phyloP scores from a whole-genome alignment of 805 yeast genomes.

The Lipomyces orientalis region DNA sequence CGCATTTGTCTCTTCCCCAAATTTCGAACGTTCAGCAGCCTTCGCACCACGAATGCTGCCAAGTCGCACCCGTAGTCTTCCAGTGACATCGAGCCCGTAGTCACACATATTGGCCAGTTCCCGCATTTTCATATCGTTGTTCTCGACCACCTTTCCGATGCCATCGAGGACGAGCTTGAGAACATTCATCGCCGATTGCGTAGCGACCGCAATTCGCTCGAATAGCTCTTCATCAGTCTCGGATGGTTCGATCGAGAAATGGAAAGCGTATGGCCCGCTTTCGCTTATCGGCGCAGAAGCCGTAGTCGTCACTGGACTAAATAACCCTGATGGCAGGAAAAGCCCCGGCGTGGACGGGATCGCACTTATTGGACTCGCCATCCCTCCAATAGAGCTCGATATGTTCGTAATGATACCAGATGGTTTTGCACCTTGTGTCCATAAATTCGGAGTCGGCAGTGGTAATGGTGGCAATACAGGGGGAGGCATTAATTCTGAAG shows the following conservation, averaged over 20 bases:
- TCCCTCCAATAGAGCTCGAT: background rate
- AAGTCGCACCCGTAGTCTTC: constrained; percentile 63
- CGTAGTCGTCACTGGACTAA: constrained; percentile 15
- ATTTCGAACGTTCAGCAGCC: constrained; percentile 59
- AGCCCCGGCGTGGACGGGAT: constrained; percentile 26
- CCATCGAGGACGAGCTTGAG: constrained; percentile 68
- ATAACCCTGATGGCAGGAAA: constrained; percentile 16
- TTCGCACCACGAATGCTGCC: constrained; percentile 57
- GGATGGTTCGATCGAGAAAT: constrained; percentile 43
- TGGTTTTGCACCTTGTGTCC: constrained; percentile 8
- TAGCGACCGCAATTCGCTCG: constrained; percentile 65
- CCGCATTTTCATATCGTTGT: constrained; percentile 64
- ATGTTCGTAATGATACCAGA: constrained; percentile 1
- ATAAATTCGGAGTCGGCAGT: constrained; percentile 22
- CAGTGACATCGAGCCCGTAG: constrained; percentile 81
- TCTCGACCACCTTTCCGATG: constrained; percentile 45
- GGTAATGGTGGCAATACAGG: constrained; percentile 20
- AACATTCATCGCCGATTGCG: constrained; percentile 74
- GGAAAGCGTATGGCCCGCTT: constrained; percentile 28
- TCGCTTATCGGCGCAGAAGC: constrained; percentile 27
- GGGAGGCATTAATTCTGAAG: constrained; percentile 26
- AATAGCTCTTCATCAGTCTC: constrained; percentile 72
- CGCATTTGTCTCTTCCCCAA: constrained; percentile 85
- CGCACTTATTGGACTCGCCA: constrained; percentile 4
- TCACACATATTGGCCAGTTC: constrained; percentile 80